A percentile compares a stretch with the other conserved stretches of the same genome.
Evolutionary conservation across 1,139 yeast genomes (phyloP).

Genomic region (Geotrichum phurueaensis): DNA sequence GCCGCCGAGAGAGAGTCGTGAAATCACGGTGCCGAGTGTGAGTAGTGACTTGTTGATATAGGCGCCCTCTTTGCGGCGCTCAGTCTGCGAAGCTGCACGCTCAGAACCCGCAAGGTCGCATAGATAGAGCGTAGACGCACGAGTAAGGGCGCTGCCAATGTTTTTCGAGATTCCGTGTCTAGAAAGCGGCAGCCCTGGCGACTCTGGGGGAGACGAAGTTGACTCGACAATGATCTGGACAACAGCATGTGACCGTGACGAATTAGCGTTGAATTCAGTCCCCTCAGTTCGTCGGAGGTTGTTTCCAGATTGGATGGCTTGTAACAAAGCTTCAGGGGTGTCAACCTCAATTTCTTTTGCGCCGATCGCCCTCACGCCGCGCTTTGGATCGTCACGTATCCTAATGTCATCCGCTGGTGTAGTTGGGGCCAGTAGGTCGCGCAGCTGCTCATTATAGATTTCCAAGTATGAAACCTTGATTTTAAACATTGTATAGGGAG

Average conservation of each 20-base stretch:
- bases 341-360: constrained; percentile 55
- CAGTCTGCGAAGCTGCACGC: constrained; percentile 74
- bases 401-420: constrained; percentile 47
- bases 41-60: constrained; percentile 83
- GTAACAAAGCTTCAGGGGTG: constrained; percentile 54
- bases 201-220: constrained; percentile 46
- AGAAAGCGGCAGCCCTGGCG: constrained; percentile 76
- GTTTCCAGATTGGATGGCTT: constrained; percentile 64
- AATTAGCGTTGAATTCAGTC: constrained; percentile 76
- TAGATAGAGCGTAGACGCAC: constrained; percentile 59
- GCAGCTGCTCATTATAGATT: constrained; percentile 80
- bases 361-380: constrained; percentile 77
- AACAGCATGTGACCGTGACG: constrained; percentile 90
- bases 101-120: constrained; percentile 98
- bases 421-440: constrained; percentile 51
- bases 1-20: constrained; percentile 47
- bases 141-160: no score
- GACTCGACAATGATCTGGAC: constrained; percentile 58
- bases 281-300: constrained; percentile 72
- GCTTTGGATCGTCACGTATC: constrained; percentile 66
- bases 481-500: no score
- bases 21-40: constrained; percentile 84
- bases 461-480: constrained; percentile 72
- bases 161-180: constrained; percentile 35
- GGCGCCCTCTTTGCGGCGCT: constrained; percentile 86